Conservation (phyloP, 192 early-diverging fungal species). For the Mortierella alpina region DNA sequence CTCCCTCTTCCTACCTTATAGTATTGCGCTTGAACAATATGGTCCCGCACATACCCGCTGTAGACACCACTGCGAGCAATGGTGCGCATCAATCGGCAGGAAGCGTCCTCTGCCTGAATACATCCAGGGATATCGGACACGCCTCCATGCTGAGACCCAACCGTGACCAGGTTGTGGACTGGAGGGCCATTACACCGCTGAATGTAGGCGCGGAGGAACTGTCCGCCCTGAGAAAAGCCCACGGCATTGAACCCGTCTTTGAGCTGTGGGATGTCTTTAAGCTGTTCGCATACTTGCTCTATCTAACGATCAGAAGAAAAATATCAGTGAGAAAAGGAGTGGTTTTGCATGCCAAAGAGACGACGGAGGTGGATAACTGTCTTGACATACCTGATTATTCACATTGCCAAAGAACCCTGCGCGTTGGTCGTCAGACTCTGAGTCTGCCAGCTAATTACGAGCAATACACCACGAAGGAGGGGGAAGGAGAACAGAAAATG, state of each 20-base stretch:
- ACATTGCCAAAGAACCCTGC: slow-evolving; percentile 90
- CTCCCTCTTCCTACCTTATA: slow-evolving; percentile 76
- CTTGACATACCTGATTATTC: slow-evolving; percentile 71
- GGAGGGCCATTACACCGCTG: slow-evolving; percentile 83
- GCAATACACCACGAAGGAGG: no score
- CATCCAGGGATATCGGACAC: slow-evolving; percentile 88
- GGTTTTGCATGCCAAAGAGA: not conserved
- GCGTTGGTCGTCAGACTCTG: slow-evolving; percentile 77
- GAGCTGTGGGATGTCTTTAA: slow-evolving; percentile 70
- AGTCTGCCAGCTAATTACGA: slow-evolving; percentile 46
- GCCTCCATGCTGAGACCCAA: slow-evolving; percentile 85
- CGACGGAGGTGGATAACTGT: not conserved
- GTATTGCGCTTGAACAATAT: slow-evolving; percentile 95
- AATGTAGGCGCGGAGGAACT: slow-evolving; percentile 76
- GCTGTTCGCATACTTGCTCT: slow-evolving; percentile 77
- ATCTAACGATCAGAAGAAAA: slow-evolving; percentile 55
- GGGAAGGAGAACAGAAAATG: no score
- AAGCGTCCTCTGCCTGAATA: slow-evolving; percentile 50
- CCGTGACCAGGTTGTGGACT: slow-evolving; percentile 84
- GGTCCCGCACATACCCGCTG: slow-evolving; percentile 82
- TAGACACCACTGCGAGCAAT: slow-evolving; percentile 87
- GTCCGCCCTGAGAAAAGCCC: slow-evolving; percentile 86
- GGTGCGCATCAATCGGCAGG: slow-evolving; percentile 81
- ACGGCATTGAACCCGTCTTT: slow-evolving; percentile 87
- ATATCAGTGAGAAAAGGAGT: not conserved